These are phyloP conservation scores for Aspergillus bombycis DNA, from an alignment of 2,329 filamentous ascomycete species.

Conservation along the genomic window DNA sequence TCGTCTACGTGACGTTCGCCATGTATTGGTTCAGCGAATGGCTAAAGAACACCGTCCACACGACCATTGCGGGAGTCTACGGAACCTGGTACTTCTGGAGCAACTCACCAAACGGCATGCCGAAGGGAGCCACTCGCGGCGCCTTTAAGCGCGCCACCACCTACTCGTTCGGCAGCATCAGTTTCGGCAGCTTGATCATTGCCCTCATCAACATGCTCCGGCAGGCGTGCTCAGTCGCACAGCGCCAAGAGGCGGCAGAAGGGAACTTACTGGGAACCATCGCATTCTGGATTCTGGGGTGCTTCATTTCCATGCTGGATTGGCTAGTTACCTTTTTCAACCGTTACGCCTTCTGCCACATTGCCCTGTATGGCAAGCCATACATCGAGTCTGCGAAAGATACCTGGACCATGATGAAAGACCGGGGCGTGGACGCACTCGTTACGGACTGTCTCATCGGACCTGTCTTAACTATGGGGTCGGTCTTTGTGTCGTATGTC, in stretches of 20 bases:
- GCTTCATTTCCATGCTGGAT: constrained; percentile 74
- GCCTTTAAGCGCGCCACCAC: constrained; percentile 80
- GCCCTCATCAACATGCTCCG: constrained; percentile 84
- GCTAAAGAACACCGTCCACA: constrained; percentile 91
- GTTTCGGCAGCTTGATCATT: constrained; percentile 80
- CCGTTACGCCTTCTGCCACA: constrained; percentile 88
- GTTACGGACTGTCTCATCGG: constrained; percentile 85
- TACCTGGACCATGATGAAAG: constrained; percentile 88
- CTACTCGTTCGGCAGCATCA: constrained; percentile 91
- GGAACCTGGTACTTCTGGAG: constrained; percentile 89
- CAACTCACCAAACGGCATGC: constrained; percentile 65
- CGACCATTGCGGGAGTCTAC: constrained; percentile 84
- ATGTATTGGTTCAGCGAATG: constrained; percentile 94
- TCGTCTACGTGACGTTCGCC: constrained; percentile 87
- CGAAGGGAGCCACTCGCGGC: constrained; percentile 78
- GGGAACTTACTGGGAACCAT: constrained; percentile 71
- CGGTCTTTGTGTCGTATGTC: constrained; percentile 80
- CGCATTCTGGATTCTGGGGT: constrained; percentile 75
- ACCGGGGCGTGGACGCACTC: constrained; percentile 86
- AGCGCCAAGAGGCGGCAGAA: constrained; percentile 63
- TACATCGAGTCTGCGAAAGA: constrained; percentile 87
- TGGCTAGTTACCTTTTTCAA: constrained; percentile 91
- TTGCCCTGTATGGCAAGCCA: constrained; percentile 86
- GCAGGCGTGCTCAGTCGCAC: constrained; percentile 79
- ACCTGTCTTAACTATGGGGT: constrained; percentile 73